phyloP scores from a whole-genome alignment of 2,329 filamentous ascomycete genomes.

The Penicillium sp. region DNA sequence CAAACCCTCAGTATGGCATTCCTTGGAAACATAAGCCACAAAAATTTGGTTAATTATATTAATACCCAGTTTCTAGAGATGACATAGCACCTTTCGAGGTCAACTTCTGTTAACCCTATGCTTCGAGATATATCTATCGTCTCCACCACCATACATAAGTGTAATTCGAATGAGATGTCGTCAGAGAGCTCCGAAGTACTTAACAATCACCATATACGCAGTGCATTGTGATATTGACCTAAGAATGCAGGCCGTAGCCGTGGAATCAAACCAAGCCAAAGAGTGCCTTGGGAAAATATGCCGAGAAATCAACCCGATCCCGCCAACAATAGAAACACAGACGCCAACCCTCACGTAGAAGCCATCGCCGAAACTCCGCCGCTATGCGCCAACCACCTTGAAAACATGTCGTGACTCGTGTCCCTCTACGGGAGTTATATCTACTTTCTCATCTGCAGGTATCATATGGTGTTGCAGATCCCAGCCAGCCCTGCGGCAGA shows the following conservation, averaged over 20 bases:
- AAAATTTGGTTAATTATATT: no score
- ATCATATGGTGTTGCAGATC: conserved; percentile 78
- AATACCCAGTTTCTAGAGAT: no score
- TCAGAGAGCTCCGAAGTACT: no score
- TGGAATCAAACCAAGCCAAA: conserved; percentile 9
- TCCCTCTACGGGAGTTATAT: conserved; percentile 53
- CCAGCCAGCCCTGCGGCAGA: conserved; percentile 81
- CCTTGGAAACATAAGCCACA: no score
- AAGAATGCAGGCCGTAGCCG: neutral
- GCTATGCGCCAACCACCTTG: conserved; percentile 41
- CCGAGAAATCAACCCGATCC: conserved; percentile 1
- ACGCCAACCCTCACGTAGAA: conserved; percentile 30
- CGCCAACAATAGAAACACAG: conserved; percentile 11
- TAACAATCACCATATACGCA: no score
- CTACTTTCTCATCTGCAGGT: conserved; percentile 61
- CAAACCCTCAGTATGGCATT: no score
- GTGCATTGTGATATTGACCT: no score
- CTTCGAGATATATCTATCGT: no score
- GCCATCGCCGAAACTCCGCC: conserved; percentile 32
- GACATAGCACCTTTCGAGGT: no score
- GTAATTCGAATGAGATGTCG: no score
- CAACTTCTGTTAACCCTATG: no score
- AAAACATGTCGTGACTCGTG: conserved; percentile 46
- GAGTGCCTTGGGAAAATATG: conserved; percentile 2
- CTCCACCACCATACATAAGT: no score